phyloP scores from a whole-genome alignment of 495 filamentous ascomycete species.

The Podospora appendiculata region DNA sequence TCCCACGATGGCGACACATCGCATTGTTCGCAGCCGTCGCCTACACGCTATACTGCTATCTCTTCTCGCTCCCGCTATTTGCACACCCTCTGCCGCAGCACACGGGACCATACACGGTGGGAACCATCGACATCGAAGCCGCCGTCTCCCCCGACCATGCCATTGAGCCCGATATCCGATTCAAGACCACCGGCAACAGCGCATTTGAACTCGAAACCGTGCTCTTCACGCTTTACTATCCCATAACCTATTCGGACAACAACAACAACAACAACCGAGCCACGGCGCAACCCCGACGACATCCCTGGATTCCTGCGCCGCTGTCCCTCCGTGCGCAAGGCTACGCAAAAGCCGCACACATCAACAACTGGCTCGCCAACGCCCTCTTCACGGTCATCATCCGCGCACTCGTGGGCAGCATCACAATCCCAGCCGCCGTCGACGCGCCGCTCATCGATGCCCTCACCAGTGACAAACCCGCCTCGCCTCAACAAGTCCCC shows the following conservation, averaged over 20 bases:
- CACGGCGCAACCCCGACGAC: constrained; percentile 12
- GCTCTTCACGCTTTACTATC: constrained; percentile 44
- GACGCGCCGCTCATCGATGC: constrained; percentile 31
- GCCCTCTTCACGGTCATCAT: constrained; percentile 26
- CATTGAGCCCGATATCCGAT: constrained; percentile 22
- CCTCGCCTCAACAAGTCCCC: constrained; percentile 11
- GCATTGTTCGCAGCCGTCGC: constrained; percentile 7
- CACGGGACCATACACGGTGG: constrained; percentile 40
- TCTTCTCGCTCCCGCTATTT: constrained; percentile 33
- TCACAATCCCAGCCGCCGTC: constrained; percentile 38
- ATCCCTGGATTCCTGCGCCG: constrained; percentile 43
- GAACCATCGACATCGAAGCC: constrained; percentile 39
- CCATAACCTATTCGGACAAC: constrained; percentile 14
- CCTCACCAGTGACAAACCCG: constrained; percentile 9
- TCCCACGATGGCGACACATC: constrained; percentile 7
- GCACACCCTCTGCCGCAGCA: constrained; percentile 37
- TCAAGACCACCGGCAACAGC: constrained; percentile 28
- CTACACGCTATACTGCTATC: constrained; percentile 31
- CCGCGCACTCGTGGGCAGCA: constrained; percentile 27
- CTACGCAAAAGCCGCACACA: constrained; percentile 37
- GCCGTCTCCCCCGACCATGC: constrained; percentile 22
- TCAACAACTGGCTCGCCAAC: constrained; percentile 33
- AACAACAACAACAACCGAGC: constrained; percentile 7
- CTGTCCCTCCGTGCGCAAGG: constrained; percentile 41
- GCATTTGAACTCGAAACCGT: constrained; percentile 41